phyloP scores from a whole-genome alignment of 805 yeast species.

The Yarrowia sp. region DNA sequence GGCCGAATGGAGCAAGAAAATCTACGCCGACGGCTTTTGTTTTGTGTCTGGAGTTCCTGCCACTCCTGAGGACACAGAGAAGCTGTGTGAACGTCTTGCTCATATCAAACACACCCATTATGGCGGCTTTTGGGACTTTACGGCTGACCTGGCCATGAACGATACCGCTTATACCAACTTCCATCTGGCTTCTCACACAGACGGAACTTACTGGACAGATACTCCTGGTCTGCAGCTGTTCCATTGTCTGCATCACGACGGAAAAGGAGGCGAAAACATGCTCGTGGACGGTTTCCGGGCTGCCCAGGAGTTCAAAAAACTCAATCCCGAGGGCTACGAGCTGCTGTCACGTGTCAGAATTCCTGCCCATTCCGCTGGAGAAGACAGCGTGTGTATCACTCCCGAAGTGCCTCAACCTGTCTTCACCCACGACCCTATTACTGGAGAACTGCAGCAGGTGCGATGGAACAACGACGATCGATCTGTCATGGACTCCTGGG shows the following conservation, averaged over 20 bases:
- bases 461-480: conserved; percentile 78
- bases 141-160: conserved; percentile 68
- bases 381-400: conserved; percentile 64
- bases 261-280: conserved; percentile 71
- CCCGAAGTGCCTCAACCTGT: conserved; percentile 65
- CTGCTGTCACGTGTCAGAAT: conserved; percentile 58
- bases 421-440: conserved; percentile 55
- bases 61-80: conserved; percentile 62
- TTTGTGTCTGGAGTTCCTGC: conserved; percentile 67
- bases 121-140: conserved; percentile 84
- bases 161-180: conserved; percentile 77
- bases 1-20: conserved; percentile 62
- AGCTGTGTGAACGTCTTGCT: conserved; percentile 62
- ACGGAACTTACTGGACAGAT: conserved; percentile 77
- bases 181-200: conserved; percentile 70
- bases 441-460: conserved; percentile 64
- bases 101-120: conserved; percentile 73
- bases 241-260: conserved; percentile 66
- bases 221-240: conserved; percentile 75
- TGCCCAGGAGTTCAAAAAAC: conserved; percentile 57
- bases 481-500: conserved; percentile 62
- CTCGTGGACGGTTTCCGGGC: conserved; percentile 71
- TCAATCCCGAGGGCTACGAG: conserved; percentile 60
- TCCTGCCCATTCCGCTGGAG: conserved; percentile 81
- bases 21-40: conserved; percentile 66